These are phyloP conservation scores for Neonectria coccinea DNA, from an alignment of 2,329 filamentous ascomycete genomes.

Conservation along the genomic window DNA sequence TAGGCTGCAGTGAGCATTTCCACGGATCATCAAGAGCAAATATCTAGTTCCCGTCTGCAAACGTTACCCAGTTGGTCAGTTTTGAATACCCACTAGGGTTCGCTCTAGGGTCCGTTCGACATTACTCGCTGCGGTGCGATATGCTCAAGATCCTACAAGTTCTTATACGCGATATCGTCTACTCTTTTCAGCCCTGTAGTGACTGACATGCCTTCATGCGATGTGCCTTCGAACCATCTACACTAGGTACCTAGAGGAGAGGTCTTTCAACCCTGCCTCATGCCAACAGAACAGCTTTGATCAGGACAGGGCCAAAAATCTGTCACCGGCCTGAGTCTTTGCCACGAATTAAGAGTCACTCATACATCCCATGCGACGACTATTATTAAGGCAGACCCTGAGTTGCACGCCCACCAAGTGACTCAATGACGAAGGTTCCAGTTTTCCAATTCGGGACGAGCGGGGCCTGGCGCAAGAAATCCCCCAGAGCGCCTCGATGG, in stretches of 20 bases:
- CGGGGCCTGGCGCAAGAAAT: constrained; percentile 42
- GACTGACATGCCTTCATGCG: neutral
- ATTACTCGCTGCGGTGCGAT: neutral
- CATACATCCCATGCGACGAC: neutral
- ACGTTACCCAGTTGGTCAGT: too few relatives aligned
- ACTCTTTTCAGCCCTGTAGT: neutral
- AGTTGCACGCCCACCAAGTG: constrained; percentile 12
- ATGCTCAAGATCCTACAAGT: neutral
- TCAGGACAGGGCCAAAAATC: too few relatives aligned
- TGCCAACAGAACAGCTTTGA: too few relatives aligned
- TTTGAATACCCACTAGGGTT: too few relatives aligned
- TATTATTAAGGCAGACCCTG: neutral
- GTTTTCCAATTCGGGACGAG: constrained; percentile 22
- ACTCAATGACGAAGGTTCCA: constrained; percentile 41
- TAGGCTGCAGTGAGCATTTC: neutral
- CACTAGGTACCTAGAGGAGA: neutral
- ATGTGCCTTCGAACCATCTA: neutral
- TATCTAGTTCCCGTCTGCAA: too few relatives aligned
- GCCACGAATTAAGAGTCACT: too few relatives aligned
- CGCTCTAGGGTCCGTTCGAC: neutral
- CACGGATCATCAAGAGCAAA: neutral
- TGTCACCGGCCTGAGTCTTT: too few relatives aligned
- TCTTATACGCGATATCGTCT: neutral
- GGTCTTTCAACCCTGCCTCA: neutral
- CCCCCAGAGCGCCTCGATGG: constrained; percentile 31